A percentile compares a stretch with the other conserved stretches of the same genome.
These are phyloP conservation scores for Penicillium sp. DNA, from an alignment of 2,329 filamentous ascomycete genomes.

Conservation along the genomic window DNA sequence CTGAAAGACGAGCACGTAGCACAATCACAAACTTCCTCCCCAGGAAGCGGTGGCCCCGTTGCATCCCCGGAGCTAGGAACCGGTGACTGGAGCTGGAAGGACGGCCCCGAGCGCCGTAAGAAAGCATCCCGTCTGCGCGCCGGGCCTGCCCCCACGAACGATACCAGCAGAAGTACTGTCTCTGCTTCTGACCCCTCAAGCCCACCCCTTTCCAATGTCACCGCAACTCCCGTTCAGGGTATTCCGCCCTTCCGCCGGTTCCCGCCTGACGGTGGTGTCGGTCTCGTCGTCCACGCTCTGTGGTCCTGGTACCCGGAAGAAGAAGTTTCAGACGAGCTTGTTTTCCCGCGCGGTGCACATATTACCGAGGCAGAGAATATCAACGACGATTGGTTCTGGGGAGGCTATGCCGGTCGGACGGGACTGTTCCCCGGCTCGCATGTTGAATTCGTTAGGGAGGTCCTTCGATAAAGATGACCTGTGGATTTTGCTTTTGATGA, in stretches of 20 bases:
- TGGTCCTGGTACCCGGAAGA: constrained; percentile 76
- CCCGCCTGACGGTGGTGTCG: constrained; percentile 73
- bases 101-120: constrained; percentile 39
- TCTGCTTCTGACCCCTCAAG: constrained; percentile 16
- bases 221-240: constrained; percentile 14
- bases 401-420: constrained; percentile 75
- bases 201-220: constrained; percentile 5
- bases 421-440: constrained; percentile 81
- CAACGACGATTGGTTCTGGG: constrained; percentile 88
- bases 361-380: constrained; percentile 80
- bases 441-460: constrained; percentile 54
- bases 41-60: constrained; percentile 25
- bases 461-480: constrained; percentile 18
- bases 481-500: not conserved
- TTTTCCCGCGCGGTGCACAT: constrained; percentile 80
- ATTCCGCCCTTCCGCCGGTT: constrained; percentile 44
- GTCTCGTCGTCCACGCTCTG: constrained; percentile 60
- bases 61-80: constrained; percentile 27
- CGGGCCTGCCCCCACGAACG: constrained; percentile 3
- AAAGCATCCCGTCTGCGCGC: constrained; percentile 36
- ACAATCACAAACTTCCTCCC: constrained; percentile 18
- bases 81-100: constrained; percentile 46
- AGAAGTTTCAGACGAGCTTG: constrained; percentile 64
- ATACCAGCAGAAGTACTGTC: constrained; percentile 1
- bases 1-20: constrained; percentile 59